Conservation (phyloP, 192 early-diverging fungal genomes). For the Backusella sp. region DNA sequence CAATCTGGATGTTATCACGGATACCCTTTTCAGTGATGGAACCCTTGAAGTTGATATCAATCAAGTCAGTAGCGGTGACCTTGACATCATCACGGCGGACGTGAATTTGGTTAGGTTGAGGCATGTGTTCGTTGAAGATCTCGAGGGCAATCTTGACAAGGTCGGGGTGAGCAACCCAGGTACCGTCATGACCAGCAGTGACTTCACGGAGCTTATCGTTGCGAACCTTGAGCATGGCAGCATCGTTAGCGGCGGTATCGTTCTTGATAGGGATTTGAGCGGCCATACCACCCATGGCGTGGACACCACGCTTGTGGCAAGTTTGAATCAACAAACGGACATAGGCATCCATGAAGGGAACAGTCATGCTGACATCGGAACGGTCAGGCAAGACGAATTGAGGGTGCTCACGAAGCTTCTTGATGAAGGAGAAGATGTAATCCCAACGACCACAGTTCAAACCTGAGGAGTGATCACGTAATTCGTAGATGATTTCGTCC, state of each 20-base stretch:
- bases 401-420: slow-evolving; percentile 90
- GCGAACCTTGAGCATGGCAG: slow-evolving; percentile 90
- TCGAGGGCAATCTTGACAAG: slow-evolving; percentile 87
- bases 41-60: slow-evolving; percentile 72
- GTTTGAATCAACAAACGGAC: slow-evolving; percentile 97
- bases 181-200: slow-evolving; percentile 91
- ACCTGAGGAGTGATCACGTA: slow-evolving; percentile 96
- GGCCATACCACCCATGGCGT: slow-evolving; percentile 99
- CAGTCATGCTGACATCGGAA: slow-evolving; percentile 88
- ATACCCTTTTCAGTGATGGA: slow-evolving; percentile 90
- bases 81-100: slow-evolving; percentile 89
- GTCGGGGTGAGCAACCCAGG: slow-evolving; percentile 97
- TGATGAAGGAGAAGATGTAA: slow-evolving; percentile 99
- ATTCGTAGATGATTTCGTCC: slow-evolving; percentile 99
- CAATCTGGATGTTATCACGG: slow-evolving; percentile 90
- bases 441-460: slow-evolving; percentile 99
- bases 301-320: slow-evolving; percentile 96
- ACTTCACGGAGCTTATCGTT: slow-evolving; percentile 97
- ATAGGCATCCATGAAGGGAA: slow-evolving; percentile 98
- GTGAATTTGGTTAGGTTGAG: slow-evolving; percentile 93
- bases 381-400: slow-evolving; percentile 90
- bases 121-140: slow-evolving; percentile 95
- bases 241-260: slow-evolving; percentile 84
- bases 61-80: slow-evolving; percentile 78
- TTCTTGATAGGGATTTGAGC: slow-evolving; percentile 99